Conservation (phyloP, 306 rosid species). For the Sphenostylis stenocarpa region DNA sequence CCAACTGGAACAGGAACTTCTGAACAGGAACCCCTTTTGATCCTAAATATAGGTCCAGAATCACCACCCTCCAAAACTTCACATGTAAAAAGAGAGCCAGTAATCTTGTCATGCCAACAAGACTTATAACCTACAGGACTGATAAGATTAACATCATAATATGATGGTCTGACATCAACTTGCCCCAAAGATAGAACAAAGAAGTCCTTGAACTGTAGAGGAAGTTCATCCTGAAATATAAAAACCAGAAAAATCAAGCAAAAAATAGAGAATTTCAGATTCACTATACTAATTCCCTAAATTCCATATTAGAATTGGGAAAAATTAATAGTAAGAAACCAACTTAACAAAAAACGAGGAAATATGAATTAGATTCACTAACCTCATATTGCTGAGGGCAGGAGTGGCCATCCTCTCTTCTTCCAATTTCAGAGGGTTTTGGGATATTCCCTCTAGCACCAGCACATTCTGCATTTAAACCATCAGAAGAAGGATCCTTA, state of each 20-base stretch:
- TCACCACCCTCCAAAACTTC: conserved; percentile 90
- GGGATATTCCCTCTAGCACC: conserved; percentile 44
- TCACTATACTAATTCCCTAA: conserved; percentile 16
- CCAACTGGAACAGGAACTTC: conserved; percentile 59
- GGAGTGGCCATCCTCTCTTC: conserved; percentile 41
- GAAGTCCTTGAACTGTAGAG: conserved; percentile 88
- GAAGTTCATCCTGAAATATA: conserved; percentile 79
- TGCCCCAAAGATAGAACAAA: conserved; percentile 86
- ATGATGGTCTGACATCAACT: conserved; percentile 74
- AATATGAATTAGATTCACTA: conserved; percentile 39
- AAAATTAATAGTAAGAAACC: neutral
- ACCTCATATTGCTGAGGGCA: conserved; percentile 51
- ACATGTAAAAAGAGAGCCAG: conserved; percentile 79
- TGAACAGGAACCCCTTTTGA: conserved; percentile 77
- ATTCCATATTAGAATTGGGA: neutral
- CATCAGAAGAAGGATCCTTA: conserved; percentile 56
- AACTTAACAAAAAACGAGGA: conserved; percentile 26
- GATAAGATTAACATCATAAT: conserved; percentile 61
- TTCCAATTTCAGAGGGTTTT: conserved; percentile 45
- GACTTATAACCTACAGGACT: conserved; percentile 84
- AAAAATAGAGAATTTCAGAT: conserved; percentile 24
- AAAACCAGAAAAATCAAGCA: conserved; percentile 44
- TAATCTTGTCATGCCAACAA: conserved; percentile 91
- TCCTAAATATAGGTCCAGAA: conserved; percentile 84
- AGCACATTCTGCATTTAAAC: conserved; percentile 42